Percentiles rank a stretch among this genome's conserved stretches.
phyloP scores from a whole-genome alignment of 352 stramenopile genomes.

The Pythium periplocum region DNA sequence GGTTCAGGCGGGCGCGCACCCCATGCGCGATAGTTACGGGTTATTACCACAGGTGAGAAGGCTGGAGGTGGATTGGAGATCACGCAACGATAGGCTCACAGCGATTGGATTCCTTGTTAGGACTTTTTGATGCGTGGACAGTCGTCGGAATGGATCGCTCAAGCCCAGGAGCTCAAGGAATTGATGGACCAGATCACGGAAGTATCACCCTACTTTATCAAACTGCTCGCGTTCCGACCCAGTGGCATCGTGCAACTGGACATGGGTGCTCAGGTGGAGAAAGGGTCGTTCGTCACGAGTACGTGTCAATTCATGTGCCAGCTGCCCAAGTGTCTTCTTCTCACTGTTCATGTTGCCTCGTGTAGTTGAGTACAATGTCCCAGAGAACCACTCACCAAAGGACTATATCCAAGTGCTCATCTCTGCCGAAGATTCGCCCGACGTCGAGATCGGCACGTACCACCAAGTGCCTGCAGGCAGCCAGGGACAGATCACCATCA shows the following conservation, averaged over 20 bases:
- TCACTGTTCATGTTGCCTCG: slow-evolving; percentile 5
- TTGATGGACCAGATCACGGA: slow-evolving; percentile 60
- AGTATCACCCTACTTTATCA: slow-evolving; percentile 61
- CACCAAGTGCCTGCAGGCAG: slow-evolving; percentile 60
- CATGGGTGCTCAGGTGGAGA: slow-evolving; percentile 80
- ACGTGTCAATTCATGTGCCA: slow-evolving; percentile 9
- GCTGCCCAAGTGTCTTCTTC: neutral
- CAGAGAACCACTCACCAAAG: slow-evolving; percentile 75
- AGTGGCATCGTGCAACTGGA: slow-evolving; percentile 81
- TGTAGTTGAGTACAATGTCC: slow-evolving; percentile 75
- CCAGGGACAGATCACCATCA: slow-evolving; percentile 74
- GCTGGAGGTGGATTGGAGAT: too few species aligned
- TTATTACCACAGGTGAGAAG: slow-evolving; percentile 56
- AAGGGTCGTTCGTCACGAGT: slow-evolving; percentile 79
- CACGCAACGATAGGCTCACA: too few species aligned
- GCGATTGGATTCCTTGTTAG: slow-evolving; percentile 5
- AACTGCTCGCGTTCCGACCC: slow-evolving; percentile 70
- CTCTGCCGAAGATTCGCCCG: slow-evolving; percentile 59
- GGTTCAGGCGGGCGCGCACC: slow-evolving; percentile 56
- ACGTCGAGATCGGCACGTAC: slow-evolving; percentile 75
- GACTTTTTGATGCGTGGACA: slow-evolving; percentile 70
- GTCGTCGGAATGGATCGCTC: slow-evolving; percentile 56
- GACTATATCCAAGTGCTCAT: slow-evolving; percentile 86
- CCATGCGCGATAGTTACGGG: slow-evolving; percentile 66
- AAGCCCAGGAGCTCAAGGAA: slow-evolving; percentile 73